A percentile compares a stretch with the other conserved stretches of the same genome.
Conservation (phyloP, 108 stramenopile genomes). For the Seminavis robusta region DNA sequence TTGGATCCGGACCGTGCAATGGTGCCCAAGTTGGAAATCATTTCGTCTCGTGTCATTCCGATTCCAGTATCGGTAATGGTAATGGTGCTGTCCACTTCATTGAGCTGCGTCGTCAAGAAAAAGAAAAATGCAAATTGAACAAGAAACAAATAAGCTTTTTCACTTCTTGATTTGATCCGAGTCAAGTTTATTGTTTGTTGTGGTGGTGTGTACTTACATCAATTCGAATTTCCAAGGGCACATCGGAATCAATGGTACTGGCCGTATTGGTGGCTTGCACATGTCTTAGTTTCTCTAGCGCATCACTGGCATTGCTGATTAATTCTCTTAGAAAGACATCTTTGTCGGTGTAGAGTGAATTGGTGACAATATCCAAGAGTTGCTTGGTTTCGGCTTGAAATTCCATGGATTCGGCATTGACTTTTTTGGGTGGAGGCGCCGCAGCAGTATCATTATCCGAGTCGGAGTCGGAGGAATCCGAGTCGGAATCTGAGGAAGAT, state of each 20-base stretch:
- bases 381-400: constrained; percentile 96
- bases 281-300: constrained; percentile 95
- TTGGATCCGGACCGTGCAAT: constrained; percentile 95
- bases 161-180: no score
- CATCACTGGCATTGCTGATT: constrained; percentile 95
- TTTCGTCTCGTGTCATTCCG: constrained; percentile 91
- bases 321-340: constrained; percentile 98
- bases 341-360: constrained; percentile 98
- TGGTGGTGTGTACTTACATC: no score
- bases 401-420: constrained; percentile 48
- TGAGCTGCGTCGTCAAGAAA: no score
- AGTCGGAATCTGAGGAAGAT: no score
- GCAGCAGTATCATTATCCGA: no score
- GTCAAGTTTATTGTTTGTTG: no score
- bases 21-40: constrained; percentile 92
- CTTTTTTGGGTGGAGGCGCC: no score
- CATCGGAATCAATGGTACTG: constrained; percentile 36
- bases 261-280: constrained; percentile 45
- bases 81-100: constrained; percentile 80
- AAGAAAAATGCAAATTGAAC: no score
- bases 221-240: constrained; percentile 79
- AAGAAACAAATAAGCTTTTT: no score
- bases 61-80: constrained; percentile 96
- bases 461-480: no score
- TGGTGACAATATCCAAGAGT: constrained; percentile 88